Base-by-base conservation (phyloP, 2,329 filamentous ascomycete species). In the Colletotrichum karsti region DNA sequence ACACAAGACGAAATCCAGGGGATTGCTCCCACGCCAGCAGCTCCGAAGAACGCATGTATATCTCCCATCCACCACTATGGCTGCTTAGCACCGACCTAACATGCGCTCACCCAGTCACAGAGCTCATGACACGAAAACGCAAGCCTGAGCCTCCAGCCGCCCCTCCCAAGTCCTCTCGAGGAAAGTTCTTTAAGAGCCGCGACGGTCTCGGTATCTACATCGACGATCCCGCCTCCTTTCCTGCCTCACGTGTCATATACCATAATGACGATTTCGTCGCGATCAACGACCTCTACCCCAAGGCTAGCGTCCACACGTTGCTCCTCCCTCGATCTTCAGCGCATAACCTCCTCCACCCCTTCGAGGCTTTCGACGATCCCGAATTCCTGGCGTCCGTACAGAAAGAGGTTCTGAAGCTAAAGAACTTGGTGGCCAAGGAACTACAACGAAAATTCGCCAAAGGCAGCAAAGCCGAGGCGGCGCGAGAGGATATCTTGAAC, bases 201-300 rank as follows among this genome's bases (percentile, higher is more conserved):
- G 85, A 91, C 74, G 91, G 85, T 0, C 84, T 96, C 0, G 90
- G 88, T 37, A 81, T 84, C 26, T 96, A 96, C 77, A 89, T 93
- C 54, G 76, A 81, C 15, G 78, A 87, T 41, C 93, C 93, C 0
- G 82, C 87, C 51, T 84, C 85, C 3, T 91, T 89, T 70, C 86
- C 90, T 1, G 75, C 87, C 2, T 86, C 84, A 5, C 81, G 86
- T 8, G 87, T 95, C 20, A 85, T 95, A 72, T 90, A 90, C 73
- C 83, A 91, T 79, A 89, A 88, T 73, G 83, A 88, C 10, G 83
- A 89, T 69, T 94, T 92, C 72, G 92, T 95, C 62, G 87, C 90
- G 20, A 93, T 98, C 77, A 87, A 91, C 73, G 96, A 99, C 81
- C 83, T 90, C 69, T 99, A 90, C 76, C 95, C 96, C 8, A 99